A percentile compares a stretch with the other conserved stretches of the same genome.
phyloP scores from a whole-genome alignment of 148 eudicot species.

The Gaultheria prostrata region DNA sequence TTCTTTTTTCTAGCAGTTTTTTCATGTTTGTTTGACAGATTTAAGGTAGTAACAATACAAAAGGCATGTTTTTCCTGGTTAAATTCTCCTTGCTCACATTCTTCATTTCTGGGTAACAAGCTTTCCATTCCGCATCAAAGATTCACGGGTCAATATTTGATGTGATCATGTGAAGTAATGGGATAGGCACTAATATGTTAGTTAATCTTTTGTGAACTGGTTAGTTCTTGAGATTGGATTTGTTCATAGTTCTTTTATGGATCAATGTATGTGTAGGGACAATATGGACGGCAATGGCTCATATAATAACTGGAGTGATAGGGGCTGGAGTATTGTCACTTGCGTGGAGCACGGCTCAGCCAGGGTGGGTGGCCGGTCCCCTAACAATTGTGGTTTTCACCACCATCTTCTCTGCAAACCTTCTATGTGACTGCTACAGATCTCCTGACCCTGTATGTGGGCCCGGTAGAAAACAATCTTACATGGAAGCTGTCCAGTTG shows the following conservation, averaged over 20 bases:
- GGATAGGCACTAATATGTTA: not conserved
- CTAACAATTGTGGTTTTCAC: slow-evolving; percentile 33
- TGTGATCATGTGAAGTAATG: not conserved
- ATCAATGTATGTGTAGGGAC: slow-evolving; percentile 29
- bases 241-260: not conserved
- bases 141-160: not conserved
- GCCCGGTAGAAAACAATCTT: slow-evolving; percentile 34
- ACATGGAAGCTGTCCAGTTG: slow-evolving; percentile 37
- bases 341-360: slow-evolving; percentile 51
- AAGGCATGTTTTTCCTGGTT: not conserved
- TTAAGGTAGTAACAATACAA: too few species aligned
- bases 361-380: slow-evolving; percentile 63
- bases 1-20: too few species aligned
- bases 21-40: too few species aligned
- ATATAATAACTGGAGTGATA: too few species aligned
- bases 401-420: slow-evolving; percentile 30
- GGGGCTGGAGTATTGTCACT: too few species aligned
- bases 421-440: slow-evolving; percentile 43
- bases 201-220: not conserved
- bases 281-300: slow-evolving; percentile 50
- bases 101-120: not conserved
- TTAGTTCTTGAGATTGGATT: not conserved
- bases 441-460: slow-evolving; percentile 39
- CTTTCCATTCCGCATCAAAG: not conserved
- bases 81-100: not conserved